Conservation (phyloP, 202 grass and related monocot species). For the Bolboschoenoplectus hybrid region DNA sequence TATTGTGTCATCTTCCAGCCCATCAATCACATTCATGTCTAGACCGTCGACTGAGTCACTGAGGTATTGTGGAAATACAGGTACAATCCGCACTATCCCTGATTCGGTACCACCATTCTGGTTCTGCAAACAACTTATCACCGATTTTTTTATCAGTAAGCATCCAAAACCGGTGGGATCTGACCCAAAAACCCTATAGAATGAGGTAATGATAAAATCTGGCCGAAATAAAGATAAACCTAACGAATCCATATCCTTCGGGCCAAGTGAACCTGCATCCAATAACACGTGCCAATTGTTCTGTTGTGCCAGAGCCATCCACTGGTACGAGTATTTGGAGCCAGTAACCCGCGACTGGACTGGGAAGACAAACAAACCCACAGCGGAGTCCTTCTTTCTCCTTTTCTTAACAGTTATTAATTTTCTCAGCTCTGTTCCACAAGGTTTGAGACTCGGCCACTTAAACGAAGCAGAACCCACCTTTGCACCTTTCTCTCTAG, state of each 20-base stretch:
- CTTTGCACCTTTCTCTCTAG: constrained; percentile 91
- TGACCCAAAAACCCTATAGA: constrained; percentile 91
- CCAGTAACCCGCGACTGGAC: constrained; percentile 97
- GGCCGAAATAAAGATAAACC: constrained; percentile 89
- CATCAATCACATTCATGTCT: constrained; percentile 65
- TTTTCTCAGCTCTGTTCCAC: constrained; percentile 84
- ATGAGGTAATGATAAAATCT: constrained; percentile 98
- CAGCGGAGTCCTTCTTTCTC: constrained; percentile 76
- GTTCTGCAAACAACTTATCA: constrained; percentile 81
- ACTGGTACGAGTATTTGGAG: constrained; percentile 96
- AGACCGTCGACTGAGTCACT: constrained; percentile 84
- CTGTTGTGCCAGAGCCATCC: constrained; percentile 99
- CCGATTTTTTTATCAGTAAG: constrained; percentile 95
- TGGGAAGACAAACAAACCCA: constrained; percentile 90
- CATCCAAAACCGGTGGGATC: constrained; percentile 98
- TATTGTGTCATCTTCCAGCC: constrained; percentile 77
- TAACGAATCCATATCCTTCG: constrained; percentile 98
- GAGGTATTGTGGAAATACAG: constrained; percentile 84
- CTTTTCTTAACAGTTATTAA: constrained; percentile 78
- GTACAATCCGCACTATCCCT: constrained; percentile 89
- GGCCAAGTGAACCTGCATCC: constrained; percentile 92
- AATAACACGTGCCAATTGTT: constrained; percentile 98
- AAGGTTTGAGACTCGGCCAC: constrained; percentile 85
- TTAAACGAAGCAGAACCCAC: constrained; percentile 79
- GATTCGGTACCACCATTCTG: constrained; percentile 63